Percentiles rank a stretch among this genome's conserved stretches.
phyloP scores from a whole-genome alignment of 2,329 filamentous ascomycete genomes.

The Penicillium corylophilum region DNA sequence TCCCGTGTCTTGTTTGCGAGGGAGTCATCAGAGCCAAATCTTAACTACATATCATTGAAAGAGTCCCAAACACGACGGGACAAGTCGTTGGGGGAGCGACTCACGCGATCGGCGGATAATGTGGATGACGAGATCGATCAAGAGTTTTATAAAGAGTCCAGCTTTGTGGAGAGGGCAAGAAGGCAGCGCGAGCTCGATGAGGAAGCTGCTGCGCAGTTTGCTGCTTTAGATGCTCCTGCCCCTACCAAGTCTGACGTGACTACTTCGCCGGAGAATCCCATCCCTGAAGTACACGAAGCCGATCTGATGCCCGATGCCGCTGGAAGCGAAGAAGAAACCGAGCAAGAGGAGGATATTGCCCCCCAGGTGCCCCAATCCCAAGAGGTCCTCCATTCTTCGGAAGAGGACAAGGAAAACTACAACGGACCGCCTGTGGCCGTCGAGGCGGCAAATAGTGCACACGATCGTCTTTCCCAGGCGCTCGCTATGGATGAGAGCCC shows the following conservation, averaged over 20 bases:
- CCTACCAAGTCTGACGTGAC: conserved; percentile 12
- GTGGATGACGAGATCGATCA: conserved; percentile 40
- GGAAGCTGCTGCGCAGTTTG: conserved; percentile 37
- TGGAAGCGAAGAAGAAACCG: conserved; percentile 47
- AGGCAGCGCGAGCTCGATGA: conserved; percentile 35
- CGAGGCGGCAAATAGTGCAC: conserved; percentile 33
- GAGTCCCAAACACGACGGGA: conserved; percentile 47
- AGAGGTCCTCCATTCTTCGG: conserved; percentile 29
- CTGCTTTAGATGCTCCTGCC: conserved; percentile 34
- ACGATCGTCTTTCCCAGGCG: conserved; percentile 40
- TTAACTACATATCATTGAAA: conserved; percentile 47
- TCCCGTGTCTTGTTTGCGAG: conserved; percentile 34
- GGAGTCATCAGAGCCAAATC: conserved; percentile 42
- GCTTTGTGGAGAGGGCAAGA: conserved; percentile 35
- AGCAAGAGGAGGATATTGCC: conserved; percentile 44
- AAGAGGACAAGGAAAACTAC: conserved; percentile 51
- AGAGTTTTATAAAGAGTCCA: conserved; percentile 47
- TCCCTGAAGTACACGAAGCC: conserved; percentile 20
- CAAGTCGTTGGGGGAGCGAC: conserved; percentile 29
- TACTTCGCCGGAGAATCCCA: conserved; percentile 3
- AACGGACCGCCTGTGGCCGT: conserved; percentile 29
- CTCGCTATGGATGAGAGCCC: conserved; percentile 30
- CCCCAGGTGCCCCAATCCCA: conserved; percentile 30
- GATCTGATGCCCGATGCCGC: conserved; percentile 21
- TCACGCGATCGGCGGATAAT: conserved; percentile 37